Base-by-base conservation (phyloP, 2,329 filamentous ascomycete genomes). In the Pseudogymnoascus sp. region DNA sequence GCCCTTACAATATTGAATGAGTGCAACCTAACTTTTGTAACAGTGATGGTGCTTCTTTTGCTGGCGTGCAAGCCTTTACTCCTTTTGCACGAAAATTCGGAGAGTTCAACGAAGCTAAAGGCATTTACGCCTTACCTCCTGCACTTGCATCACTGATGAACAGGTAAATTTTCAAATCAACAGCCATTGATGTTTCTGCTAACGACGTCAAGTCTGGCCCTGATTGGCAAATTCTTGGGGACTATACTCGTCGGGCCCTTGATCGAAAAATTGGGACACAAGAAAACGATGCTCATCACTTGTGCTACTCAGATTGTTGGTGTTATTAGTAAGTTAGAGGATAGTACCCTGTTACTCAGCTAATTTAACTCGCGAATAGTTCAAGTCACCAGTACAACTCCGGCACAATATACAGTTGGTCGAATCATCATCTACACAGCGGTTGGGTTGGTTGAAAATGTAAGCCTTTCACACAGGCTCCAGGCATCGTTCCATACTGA, bases 11-110 rank as follows among this genome's bases (percentile, higher is more conserved):
- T 40, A 40, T 19, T 40, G 7, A 40, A 19, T n/a, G 8, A 40
- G n/a, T 19, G 38, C 38, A 40, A 33, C 50, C 50, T 56, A n/a
- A 26, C 50, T 13, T n/a, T 56, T 56, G 6, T 19, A 56, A 29
- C 26, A 64, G 63, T 56, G 66, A 67, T 42, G 65, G 65, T 3
- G 66, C 66, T 3, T 67, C 66, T 7, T 67, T 67, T 50, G 66
- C 63, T 31, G 65, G 66, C 53, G 66, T 67, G 13, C 66, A 67
- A 42, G 65, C 66, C 40, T 62, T 67, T 26, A 44, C 40, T n/a
- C 66, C 66, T 29, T 67, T 67, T 38, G 35, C 65, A 16, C 29
- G 44, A 5, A 62, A 56, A 31, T 67, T 67, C 33, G 66, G 66
- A 6, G 13, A 31, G 8, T 67, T 61, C 50, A 64, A 64, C 37